phyloP scores from a whole-genome alignment of 768 basidiomycete genomes.

The Boletales sp. region DNA sequence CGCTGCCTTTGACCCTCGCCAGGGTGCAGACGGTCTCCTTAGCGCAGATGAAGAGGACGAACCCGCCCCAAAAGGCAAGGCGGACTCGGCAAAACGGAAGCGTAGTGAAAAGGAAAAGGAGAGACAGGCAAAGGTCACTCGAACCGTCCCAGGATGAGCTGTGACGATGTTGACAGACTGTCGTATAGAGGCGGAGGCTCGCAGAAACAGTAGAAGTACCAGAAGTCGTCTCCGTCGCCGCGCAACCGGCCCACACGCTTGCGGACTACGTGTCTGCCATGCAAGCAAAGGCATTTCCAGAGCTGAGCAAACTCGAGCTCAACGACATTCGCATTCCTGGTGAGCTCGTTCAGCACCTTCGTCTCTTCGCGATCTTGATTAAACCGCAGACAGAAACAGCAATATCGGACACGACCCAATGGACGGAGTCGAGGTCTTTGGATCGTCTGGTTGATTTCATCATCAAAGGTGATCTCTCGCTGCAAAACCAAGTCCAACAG shows the following conservation, averaged over 20 bases:
- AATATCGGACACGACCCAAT: slow-evolving; percentile 72
- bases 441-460: slow-evolving; percentile 76
- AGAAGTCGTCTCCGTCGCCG: slow-evolving; percentile 46
- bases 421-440: slow-evolving; percentile 68
- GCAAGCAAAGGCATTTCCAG: slow-evolving; percentile 67
- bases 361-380: slow-evolving; percentile 37
- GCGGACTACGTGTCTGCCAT: slow-evolving; percentile 59
- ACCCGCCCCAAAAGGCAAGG: slow-evolving; percentile 15
- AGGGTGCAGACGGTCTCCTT: slow-evolving; percentile 33
- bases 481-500: not conserved
- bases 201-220: slow-evolving; percentile 39
- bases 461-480: slow-evolving; percentile 47
- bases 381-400: slow-evolving; percentile 61
- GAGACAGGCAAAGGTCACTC: slow-evolving; percentile 60
- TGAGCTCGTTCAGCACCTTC: slow-evolving; percentile 33
- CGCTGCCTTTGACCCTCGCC: slow-evolving; percentile 19
- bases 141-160: slow-evolving; percentile 10
- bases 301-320: slow-evolving; percentile 74
- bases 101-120: slow-evolving; percentile 72
- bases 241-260: slow-evolving; percentile 54
- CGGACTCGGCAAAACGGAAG: slow-evolving; percentile 57
- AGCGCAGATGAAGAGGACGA: slow-evolving; percentile 44
- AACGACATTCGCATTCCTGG: slow-evolving; percentile 77
- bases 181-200: slow-evolving; percentile 60
- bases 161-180: slow-evolving; percentile 1